phyloP scores from a whole-genome alignment of 148 eudicot genomes.

The Agrostemma githago region DNA sequence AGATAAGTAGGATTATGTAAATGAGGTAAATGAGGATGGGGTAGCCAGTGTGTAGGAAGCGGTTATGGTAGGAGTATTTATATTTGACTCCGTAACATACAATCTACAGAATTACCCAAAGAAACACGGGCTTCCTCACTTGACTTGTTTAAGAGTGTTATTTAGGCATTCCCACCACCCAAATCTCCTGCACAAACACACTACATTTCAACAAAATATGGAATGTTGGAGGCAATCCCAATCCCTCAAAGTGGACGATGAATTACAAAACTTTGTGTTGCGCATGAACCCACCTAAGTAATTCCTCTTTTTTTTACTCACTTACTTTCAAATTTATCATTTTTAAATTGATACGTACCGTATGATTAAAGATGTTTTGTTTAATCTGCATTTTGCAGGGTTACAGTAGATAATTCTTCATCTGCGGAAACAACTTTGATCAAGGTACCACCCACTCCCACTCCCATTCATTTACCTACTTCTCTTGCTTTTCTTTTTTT shows the following conservation, averaged over 20 bases:
- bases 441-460: slow-evolving; percentile 40
- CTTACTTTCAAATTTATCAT: background rate
- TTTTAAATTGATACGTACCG: background rate
- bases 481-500: too few relatives aligned
- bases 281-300: slow-evolving; percentile 90
- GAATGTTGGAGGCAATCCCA: slow-evolving; percentile 44
- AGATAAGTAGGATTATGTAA: too few relatives aligned
- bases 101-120: too few relatives aligned
- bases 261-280: slow-evolving; percentile 70
- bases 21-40: too few relatives aligned
- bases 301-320: background rate
- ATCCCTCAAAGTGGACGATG: slow-evolving; percentile 59
- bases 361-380: slow-evolving; percentile 6
- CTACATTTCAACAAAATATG: slow-evolving; percentile 26
- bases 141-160: too few relatives aligned
- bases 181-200: too few relatives aligned
- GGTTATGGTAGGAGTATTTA: too few relatives aligned
- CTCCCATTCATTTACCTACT: too few relatives aligned
- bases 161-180: too few relatives aligned
- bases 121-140: too few relatives aligned
- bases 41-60: too few relatives aligned
- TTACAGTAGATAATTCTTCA: slow-evolving; percentile 70
- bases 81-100: too few relatives aligned
- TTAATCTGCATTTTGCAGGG: slow-evolving; percentile 45
- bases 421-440: slow-evolving; percentile 61